phyloP scores from a whole-genome alignment of 2,329 filamentous ascomycete genomes.

The Alternaria metachromatica region DNA sequence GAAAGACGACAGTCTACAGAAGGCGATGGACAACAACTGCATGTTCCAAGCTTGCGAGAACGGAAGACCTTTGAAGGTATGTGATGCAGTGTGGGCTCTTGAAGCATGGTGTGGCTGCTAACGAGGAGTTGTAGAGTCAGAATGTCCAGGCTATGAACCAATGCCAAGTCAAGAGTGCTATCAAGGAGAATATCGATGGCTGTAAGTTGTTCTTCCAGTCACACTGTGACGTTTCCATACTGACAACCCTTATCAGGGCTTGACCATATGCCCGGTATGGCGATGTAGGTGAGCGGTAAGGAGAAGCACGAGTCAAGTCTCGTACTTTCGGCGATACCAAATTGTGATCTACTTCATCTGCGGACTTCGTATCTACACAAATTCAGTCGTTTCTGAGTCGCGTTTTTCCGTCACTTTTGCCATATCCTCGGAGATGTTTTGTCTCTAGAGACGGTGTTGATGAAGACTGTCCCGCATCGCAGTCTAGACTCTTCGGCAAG shows the following conservation, averaged over 20 bases:
- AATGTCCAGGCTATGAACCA: constrained; percentile 23
- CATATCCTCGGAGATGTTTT: not conserved
- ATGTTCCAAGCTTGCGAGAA: constrained; percentile 38
- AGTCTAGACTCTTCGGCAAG: not conserved
- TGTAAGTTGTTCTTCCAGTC: constrained; percentile 18
- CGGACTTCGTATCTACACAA: not conserved
- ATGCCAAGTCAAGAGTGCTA: constrained; percentile 29
- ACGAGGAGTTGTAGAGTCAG: not conserved
- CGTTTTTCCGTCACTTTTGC: not conserved
- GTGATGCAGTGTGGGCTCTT: constrained; percentile 13
- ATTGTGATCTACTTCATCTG: not conserved
- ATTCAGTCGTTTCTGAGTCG: constrained; percentile 1
- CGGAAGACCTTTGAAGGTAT: constrained; percentile 27
- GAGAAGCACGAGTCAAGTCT: not conserved
- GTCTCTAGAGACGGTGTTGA: not conserved
- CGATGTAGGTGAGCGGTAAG: not conserved
- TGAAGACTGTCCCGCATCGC: not conserved
- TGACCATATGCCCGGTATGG: constrained; percentile 5
- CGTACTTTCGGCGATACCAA: not conserved
- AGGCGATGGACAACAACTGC: constrained; percentile 32
- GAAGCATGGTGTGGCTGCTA: not conserved
- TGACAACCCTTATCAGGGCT: not conserved
- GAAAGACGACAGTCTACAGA: constrained; percentile 37
- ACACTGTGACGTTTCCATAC: not conserved
- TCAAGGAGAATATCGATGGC: constrained; percentile 34